Conservation (phyloP, 192 early-diverging fungal species). For the Piromyces sp. region DNA sequence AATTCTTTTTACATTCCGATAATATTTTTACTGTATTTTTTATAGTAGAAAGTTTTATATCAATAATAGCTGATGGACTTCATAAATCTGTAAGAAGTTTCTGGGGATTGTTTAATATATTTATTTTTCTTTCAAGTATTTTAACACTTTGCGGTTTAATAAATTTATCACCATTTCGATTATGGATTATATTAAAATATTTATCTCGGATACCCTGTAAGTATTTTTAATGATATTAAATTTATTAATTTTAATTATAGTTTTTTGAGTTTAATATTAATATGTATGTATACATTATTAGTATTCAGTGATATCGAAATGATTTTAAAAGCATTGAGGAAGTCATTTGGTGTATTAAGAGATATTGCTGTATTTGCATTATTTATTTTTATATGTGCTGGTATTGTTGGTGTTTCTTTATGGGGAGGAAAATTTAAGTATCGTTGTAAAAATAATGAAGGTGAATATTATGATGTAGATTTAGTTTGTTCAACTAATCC, state of each 20-base stretch:
- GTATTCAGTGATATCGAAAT: not conserved
- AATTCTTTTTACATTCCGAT: not conserved
- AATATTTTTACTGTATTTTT: not conserved
- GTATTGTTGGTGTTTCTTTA: not conserved
- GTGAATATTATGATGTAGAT: not conserved
- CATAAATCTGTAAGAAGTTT: not conserved
- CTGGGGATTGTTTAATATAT: not conserved
- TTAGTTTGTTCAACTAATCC: not conserved
- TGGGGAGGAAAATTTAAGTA: not conserved
- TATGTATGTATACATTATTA: not conserved
- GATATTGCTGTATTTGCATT: not conserved
- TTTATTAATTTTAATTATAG: no score
- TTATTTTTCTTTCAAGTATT: not conserved
- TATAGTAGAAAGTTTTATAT: not conserved
- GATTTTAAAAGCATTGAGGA: not conserved
- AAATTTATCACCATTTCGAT: not conserved
- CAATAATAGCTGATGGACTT: not conserved
- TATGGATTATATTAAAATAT: not conserved
- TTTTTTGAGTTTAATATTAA: no score
- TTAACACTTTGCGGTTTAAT: not conserved
- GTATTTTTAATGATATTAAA: no score
- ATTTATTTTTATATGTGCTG: not conserved
- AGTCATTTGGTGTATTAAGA: not conserved
- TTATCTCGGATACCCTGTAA: not conserved
- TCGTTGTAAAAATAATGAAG: not conserved